Base-by-base conservation (phyloP, 306 rosid genomes). In the Ormosia emarginata region DNA sequence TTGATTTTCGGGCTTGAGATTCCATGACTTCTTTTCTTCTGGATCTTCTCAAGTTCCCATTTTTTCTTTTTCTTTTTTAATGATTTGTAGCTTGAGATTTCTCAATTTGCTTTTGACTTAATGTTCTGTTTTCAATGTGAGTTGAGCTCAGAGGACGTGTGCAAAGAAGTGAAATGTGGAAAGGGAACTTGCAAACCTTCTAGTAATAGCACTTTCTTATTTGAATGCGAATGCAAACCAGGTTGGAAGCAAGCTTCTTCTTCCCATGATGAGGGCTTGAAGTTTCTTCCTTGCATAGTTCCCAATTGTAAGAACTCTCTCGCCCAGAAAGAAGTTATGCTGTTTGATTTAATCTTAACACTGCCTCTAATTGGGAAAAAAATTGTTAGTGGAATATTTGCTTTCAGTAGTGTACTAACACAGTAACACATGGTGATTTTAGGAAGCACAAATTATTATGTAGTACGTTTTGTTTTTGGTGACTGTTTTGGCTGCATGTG, bases 221-320 rank as follows among this genome's bases (percentile, higher is more conserved):
- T 85, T 71, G 90, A 89, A 84, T 93, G 98, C 55, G 86, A 87
- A 17, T 90, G 98, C 67, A 84, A 87, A 17, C 74, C 88, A 78
- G 97, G 94, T 59, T 91, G 98, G 98, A 86, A 82, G 83, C 91
- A 81, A 68, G 13, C 84, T 34, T 55, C 69, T 41, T 81, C 81
- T 79, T 18, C 71, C 37, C 53, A 80, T 44, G 75, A 73, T 63
- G 43, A 77, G 10, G 43, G 67, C 69, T 30, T 87, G 69, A 83
- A 82, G 73, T 93, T 90, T 85, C 90, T 93, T 33, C 98, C 94
- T 78, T 93, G 94, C 81, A 84, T 91, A 3, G 69, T 91, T 67
- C 98, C 97, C 77, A 75, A 91, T 39, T 93, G 98, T 90, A 81
- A 83, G 85, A 17, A 5, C 46, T 71, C 36, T 76, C 58, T 41